A percentile compares a stretch with the other conserved stretches of the same genome.
These are phyloP conservation scores for Aureobasidium musti DNA, from an alignment of 2,329 filamentous ascomycete species.

Conservation along the genomic window DNA sequence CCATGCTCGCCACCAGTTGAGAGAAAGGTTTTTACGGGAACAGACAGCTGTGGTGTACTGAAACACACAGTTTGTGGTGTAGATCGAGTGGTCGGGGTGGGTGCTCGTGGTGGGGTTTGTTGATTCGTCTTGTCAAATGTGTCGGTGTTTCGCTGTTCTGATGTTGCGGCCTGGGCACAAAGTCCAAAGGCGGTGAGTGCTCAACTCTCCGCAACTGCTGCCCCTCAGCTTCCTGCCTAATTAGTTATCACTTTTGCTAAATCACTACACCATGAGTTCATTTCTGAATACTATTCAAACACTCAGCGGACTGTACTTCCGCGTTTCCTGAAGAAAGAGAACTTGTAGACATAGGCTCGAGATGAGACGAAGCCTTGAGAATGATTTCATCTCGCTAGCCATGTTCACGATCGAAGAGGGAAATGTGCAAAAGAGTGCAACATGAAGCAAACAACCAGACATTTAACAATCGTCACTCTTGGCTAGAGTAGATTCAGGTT, in stretches of 20 bases:
- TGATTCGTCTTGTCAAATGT: slow-evolving; percentile 11
- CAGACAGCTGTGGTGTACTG: slow-evolving; percentile 20
- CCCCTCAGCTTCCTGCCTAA: slow-evolving; percentile 7
- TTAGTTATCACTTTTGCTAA: background rate
- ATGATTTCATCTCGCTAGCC: background rate
- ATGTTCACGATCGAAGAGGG: background rate
- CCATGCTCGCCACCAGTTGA: slow-evolving; percentile 30
- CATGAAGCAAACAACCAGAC: background rate
- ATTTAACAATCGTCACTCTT: background rate
- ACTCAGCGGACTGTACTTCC: background rate
- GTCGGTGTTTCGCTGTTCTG: slow-evolving; percentile 12
- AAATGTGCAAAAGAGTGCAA: background rate
- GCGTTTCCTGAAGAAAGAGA: background rate
- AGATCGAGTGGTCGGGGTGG: background rate
- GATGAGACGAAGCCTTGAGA: background rate
- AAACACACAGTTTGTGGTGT: background rate
- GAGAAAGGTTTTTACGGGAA: background rate
- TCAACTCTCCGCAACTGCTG: background rate
- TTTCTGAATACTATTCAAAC: background rate
- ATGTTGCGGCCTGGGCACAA: background rate
- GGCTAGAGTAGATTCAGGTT: background rate
- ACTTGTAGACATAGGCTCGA: background rate
- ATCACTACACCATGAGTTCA: no score
- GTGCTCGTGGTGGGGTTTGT: slow-evolving; percentile 18
- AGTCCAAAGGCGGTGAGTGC: slow-evolving; percentile 22